Conservation (phyloP, 2,329 filamentous ascomycete species). For the Sarocladiaceae sp. region DNA sequence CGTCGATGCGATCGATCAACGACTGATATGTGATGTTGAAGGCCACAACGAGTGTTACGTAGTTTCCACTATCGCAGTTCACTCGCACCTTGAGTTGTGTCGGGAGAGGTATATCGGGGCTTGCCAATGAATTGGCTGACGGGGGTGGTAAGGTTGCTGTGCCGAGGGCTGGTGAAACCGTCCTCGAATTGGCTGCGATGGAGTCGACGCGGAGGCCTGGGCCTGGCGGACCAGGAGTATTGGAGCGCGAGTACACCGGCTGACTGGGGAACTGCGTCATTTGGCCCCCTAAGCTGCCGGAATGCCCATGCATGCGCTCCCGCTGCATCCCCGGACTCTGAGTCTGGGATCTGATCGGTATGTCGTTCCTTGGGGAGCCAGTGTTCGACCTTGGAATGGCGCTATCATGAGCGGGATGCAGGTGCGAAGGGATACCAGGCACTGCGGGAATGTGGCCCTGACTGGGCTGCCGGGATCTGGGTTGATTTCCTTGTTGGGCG, state of each 20-base stretch:
- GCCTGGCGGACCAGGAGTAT: conserved; percentile 33
- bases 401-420: conserved; percentile 57
- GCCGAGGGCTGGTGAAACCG: conserved; percentile 43
- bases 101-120: conserved; percentile 48
- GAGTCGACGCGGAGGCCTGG: conserved; percentile 34
- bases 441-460: conserved; percentile 59
- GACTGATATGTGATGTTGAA: conserved; percentile 95
- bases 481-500: conserved; percentile 48
- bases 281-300: conserved; percentile 44
- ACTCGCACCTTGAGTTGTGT: conserved; percentile 95
- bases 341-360: conserved; percentile 65
- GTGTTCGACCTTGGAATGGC: conserved; percentile 74
- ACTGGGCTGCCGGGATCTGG: conserved; percentile 52
- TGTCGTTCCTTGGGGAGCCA: conserved; percentile 68
- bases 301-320: conserved; percentile 49
- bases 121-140: conserved; percentile 29
- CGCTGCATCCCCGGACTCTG: conserved; percentile 67
- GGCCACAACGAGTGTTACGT: conserved; percentile 91
- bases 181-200: conserved; percentile 33
- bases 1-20: conserved; percentile 91
- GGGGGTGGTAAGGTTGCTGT: conserved; percentile 24
- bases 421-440: conserved; percentile 70
- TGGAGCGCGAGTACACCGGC: conserved; percentile 47
- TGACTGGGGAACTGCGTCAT: conserved; percentile 55
- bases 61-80: conserved; percentile 79